These are phyloP conservation scores for Fraxinus ornus DNA, from an alignment of 305 asterid species.

Conservation along the genomic window DNA sequence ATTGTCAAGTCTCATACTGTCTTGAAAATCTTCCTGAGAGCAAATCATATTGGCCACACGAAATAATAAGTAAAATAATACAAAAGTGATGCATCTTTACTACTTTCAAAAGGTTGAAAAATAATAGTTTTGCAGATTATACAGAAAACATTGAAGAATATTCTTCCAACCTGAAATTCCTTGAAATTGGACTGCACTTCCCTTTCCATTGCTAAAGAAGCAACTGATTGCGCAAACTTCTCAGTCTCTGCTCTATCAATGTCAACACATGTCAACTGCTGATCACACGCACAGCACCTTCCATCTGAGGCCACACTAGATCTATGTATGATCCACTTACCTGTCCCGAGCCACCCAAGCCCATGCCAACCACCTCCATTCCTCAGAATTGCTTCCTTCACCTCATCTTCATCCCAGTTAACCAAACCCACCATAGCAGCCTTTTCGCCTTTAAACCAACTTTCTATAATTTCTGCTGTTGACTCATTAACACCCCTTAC, in stretches of 20 bases:
- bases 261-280: constrained; percentile 77
- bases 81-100: background rate
- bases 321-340: constrained; percentile 63
- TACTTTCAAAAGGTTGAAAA: background rate
- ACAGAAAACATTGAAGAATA: background rate
- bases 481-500: constrained; percentile 50
- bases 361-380: constrained; percentile 99
- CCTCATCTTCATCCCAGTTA: constrained; percentile 38
- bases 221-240: constrained; percentile 68
- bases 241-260: constrained; percentile 69
- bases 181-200: constrained; percentile 67
- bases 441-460: constrained; percentile 63
- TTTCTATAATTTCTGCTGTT: constrained; percentile 56
- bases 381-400: constrained; percentile 50
- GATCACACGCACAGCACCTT: constrained; percentile 52
- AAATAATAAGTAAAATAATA: background rate
- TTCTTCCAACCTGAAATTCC: constrained; percentile 70
- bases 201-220: constrained; percentile 82
- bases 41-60: background rate
- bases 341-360: constrained; percentile 86
- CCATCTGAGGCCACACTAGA: constrained; percentile 54
- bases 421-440: constrained; percentile 50
- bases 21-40: background rate
- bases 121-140: background rate
- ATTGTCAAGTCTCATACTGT: background rate